phyloP scores from a whole-genome alignment of 2,329 filamentous ascomycete genomes.

The Fusarium nodosum region DNA sequence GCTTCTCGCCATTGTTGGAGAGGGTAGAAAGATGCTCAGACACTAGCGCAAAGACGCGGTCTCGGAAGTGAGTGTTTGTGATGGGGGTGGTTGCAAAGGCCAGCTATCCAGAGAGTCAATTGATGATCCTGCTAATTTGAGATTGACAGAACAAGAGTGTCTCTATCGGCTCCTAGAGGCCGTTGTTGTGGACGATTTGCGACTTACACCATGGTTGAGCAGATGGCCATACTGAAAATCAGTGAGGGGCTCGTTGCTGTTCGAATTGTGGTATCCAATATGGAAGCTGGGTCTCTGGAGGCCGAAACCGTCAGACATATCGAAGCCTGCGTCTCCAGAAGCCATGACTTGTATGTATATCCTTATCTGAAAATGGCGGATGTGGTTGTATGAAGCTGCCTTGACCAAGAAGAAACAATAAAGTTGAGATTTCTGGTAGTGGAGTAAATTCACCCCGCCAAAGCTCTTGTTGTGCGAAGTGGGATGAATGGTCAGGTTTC shows the following conservation, averaged over 20 bases:
- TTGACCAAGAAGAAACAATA: conserved; percentile 5
- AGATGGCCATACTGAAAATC: conserved; percentile 75
- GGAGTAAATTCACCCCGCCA: conserved; percentile 50
- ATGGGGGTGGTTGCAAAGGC: conserved; percentile 83
- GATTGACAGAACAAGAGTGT: background rate
- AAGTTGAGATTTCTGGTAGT: conserved; percentile 49
- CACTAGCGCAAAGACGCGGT: conserved; percentile 74
- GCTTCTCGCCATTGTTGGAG: conserved; percentile 56
- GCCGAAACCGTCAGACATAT: conserved; percentile 48
- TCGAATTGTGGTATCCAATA: conserved; percentile 80
- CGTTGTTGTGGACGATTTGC: conserved; percentile 19
- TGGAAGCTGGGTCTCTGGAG: conserved; percentile 67
- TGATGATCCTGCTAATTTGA: conserved; percentile 8
- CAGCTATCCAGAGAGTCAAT: conserved; percentile 67
- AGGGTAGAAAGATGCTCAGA: conserved; percentile 66
- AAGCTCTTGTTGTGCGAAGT: conserved; percentile 37
- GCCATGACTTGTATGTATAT: conserved; percentile 42
- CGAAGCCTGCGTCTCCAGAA: conserved; percentile 40
- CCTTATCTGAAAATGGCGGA: conserved; percentile 2
- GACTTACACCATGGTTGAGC: conserved; percentile 76
- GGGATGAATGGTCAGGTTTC: conserved; percentile 23
- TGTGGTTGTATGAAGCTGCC: conserved; percentile 14
- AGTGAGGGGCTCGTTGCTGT: conserved; percentile 70
- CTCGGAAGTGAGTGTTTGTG: conserved; percentile 79
- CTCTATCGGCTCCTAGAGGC: background rate